phyloP scores from a whole-genome alignment of 257 asterid genomes.

The Ligustrum vulgare region DNA sequence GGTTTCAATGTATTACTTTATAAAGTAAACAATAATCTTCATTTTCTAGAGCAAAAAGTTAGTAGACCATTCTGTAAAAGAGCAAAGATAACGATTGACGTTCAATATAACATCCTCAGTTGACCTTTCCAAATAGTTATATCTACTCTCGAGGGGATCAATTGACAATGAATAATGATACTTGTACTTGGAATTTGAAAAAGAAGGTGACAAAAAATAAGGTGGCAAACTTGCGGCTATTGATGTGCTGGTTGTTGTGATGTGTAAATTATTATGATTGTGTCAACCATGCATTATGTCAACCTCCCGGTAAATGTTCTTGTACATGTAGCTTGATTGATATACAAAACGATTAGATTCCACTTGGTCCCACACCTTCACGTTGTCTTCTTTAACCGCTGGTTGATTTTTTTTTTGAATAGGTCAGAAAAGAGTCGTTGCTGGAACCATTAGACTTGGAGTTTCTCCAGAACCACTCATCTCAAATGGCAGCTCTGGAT shows the following conservation, averaged over 20 bases:
- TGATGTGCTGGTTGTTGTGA: too few species aligned
- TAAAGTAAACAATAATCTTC: not conserved
- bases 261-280: too few species aligned
- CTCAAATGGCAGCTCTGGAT: slow-evolving; percentile 64
- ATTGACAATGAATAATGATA: too few species aligned
- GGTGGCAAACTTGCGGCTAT: too few species aligned
- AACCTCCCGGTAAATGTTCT: too few species aligned
- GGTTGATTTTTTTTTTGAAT: slow-evolving; percentile 6
- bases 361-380: not conserved
- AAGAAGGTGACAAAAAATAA: too few species aligned
- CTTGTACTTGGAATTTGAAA: too few species aligned
- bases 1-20: too few species aligned
- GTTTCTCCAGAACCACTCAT: slow-evolving; percentile 40
- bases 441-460: slow-evolving; percentile 37
- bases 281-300: too few species aligned
- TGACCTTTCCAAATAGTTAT: not conserved
- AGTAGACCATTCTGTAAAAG: not conserved
- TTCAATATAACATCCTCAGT: not conserved
- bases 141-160: too few species aligned
- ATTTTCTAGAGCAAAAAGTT: not conserved
- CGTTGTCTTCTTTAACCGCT: not conserved
- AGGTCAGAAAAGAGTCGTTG: slow-evolving; percentile 55
- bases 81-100: not conserved
- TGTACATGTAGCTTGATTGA: too few species aligned
- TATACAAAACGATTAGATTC: not conserved